phyloP scores from a whole-genome alignment of 176 grass and related monocot species.

The Lolium rigidum region DNA sequence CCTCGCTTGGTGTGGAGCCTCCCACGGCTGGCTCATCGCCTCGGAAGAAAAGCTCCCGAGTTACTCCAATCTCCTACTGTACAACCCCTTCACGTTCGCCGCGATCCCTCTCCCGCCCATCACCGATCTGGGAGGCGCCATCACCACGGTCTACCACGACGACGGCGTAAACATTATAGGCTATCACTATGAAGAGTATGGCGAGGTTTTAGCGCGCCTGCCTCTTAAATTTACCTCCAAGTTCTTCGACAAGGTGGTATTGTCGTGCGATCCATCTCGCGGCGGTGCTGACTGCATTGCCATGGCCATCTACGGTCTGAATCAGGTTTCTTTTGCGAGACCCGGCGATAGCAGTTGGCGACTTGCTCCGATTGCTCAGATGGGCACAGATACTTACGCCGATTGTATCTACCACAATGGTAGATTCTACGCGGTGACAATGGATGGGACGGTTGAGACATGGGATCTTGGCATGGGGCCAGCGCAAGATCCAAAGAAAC shows the following conservation, averaged over 20 bases:
- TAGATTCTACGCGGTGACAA: conserved; percentile 23
- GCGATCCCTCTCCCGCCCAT: conserved; percentile 3
- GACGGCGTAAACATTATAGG: not conserved
- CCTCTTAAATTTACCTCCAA: not conserved
- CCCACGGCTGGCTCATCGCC: conserved; percentile 20
- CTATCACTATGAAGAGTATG: not conserved
- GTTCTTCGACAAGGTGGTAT: conserved; percentile 23
- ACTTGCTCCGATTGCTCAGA: not conserved
- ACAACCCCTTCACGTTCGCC: conserved; percentile 11
- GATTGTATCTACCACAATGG: conserved; percentile 22
- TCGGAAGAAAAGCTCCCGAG: not conserved
- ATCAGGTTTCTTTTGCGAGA: conserved; percentile 20
- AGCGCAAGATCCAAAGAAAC: not conserved
- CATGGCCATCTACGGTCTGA: not conserved
- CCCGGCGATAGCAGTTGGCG: not conserved
- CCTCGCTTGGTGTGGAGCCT: not conserved
- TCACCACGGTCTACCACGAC: not conserved
- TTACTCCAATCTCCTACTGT: not conserved
- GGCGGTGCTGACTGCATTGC: not conserved
- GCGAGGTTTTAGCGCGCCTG: not conserved
- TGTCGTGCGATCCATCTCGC: conserved; percentile 18
- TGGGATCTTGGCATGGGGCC: not conserved
- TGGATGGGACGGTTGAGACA: not conserved
- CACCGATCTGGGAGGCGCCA: not conserved
- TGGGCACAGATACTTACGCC: not conserved